A percentile compares a stretch with the other conserved stretches of the same genome.
These are phyloP conservation scores for Penicillium olsonii DNA, from an alignment of 2,329 filamentous ascomycete genomes.

Conservation along the genomic window DNA sequence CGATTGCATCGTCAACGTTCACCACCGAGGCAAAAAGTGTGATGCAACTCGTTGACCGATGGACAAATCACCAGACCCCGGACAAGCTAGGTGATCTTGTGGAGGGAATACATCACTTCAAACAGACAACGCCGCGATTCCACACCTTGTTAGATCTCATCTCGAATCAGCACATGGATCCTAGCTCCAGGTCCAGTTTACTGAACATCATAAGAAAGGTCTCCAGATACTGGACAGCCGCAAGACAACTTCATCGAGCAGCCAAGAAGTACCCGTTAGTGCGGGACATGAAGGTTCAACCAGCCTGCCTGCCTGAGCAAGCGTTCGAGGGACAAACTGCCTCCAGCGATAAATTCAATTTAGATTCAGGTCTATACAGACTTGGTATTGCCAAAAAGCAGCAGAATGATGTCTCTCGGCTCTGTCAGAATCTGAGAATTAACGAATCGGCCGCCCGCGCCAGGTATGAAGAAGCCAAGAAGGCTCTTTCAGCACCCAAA, in stretches of 20 bases:
- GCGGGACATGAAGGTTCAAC: constrained; percentile 29
- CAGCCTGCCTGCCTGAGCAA: constrained; percentile 30
- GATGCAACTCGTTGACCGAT: constrained; percentile 26
- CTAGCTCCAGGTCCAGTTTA: constrained; percentile 17
- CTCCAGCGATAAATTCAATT: too few species aligned
- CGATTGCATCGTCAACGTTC: constrained; percentile 14
- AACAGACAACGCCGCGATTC: constrained; percentile 12
- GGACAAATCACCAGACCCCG: constrained; percentile 26
- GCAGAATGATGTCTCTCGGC: not conserved
- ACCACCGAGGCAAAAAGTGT: constrained; percentile 20
- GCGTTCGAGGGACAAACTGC: constrained; percentile 23
- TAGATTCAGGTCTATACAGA: not conserved
- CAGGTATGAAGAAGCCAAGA: not conserved
- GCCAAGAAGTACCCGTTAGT: constrained; percentile 34
- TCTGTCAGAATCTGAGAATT: not conserved
- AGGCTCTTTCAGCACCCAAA: constrained; percentile 7
- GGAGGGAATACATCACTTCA: constrained; percentile 29
- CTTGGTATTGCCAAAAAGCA: constrained; percentile 9
- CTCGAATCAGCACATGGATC: constrained; percentile 20
- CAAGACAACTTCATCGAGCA: constrained; percentile 34
- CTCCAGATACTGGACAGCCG: constrained; percentile 39
- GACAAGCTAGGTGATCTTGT: constrained; percentile 29
- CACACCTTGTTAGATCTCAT: constrained; percentile 20
- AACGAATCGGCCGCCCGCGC: not conserved
- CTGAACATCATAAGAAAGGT: constrained; percentile 39